These are phyloP conservation scores for Populus nigra DNA, from an alignment of 345 rosid species.

Conservation along the genomic window DNA sequence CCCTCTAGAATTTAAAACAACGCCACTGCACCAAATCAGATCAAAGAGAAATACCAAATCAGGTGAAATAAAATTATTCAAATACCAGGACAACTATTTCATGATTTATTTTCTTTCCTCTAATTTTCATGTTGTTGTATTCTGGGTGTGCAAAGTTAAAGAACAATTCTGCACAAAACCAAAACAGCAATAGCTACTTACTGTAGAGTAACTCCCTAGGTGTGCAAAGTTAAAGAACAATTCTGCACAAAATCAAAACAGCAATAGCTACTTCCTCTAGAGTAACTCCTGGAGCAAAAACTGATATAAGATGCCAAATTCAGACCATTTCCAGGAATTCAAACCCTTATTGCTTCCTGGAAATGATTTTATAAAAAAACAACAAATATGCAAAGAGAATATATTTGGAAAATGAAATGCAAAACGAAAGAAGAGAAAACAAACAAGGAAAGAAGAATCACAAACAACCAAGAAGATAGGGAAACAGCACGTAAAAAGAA, in stretches of 20 bases:
- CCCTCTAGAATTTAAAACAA: conserved; percentile 10
- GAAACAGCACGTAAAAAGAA: background rate
- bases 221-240: background rate
- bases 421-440: background rate
- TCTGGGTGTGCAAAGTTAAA: background rate
- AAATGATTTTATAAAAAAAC: conserved; percentile 2
- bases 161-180: background rate
- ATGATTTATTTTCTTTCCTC: background rate
- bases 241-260: background rate
- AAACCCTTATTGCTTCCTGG: conserved; percentile 18
- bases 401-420: background rate
- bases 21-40: conserved; percentile 26
- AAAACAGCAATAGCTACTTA: background rate
- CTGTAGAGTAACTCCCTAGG: background rate
- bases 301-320: conserved; percentile 4
- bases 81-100: background rate
- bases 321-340: conserved; percentile 7
- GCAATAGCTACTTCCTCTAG: conserved; percentile 1
- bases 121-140: background rate
- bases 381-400: background rate
- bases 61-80: background rate
- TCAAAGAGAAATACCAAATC: background rate
- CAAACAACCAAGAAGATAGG: background rate
- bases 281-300: conserved; percentile 3
- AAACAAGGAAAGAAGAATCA: background rate